Evolutionary conservation across 176 grass and related monocot species (phyloP).

Genomic region (Secale cereale): DNA sequence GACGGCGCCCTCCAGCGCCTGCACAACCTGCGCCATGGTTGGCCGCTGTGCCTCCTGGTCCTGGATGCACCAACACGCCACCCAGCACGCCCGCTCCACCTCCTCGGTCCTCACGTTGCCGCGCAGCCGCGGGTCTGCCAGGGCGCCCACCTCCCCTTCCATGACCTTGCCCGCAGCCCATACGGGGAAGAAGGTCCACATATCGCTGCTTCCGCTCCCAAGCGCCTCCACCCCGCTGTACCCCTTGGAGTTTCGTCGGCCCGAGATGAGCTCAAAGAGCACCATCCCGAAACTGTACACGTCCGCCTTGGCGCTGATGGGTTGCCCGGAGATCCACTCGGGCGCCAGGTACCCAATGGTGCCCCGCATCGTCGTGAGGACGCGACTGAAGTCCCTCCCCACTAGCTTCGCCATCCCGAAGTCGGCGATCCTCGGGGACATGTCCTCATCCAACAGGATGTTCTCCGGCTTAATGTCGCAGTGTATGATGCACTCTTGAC

Average conservation of each 20-base stretch:
- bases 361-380: constrained; percentile 22
- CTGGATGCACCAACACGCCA: constrained; percentile 44
- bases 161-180: constrained; percentile 17
- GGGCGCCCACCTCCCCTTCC: neutral
- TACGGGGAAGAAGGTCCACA: constrained; percentile 17
- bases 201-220: no score
- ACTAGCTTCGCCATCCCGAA: constrained; percentile 28
- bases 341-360: constrained; percentile 37
- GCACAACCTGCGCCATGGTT: constrained; percentile 29
- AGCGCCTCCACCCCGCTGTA: neutral
- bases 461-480: no score
- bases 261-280: constrained; percentile 40
- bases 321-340: constrained; percentile 36
- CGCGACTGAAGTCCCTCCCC: constrained; percentile 19
- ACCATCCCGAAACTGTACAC: constrained; percentile 56
- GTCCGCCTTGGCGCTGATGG: constrained; percentile 33
- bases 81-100: constrained; percentile 22
- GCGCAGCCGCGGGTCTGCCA: constrained; percentile 25
- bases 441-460: neutral
- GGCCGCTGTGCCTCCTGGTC: constrained; percentile 24
- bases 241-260: neutral
- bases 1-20: constrained; percentile 22
- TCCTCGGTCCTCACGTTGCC: constrained; percentile 6
- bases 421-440: constrained; percentile 1
- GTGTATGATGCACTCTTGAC: neutral